These are phyloP conservation scores for Metarhizium robertsii DNA, from an alignment of 2,329 filamentous ascomycete species.

Conservation along the genomic window DNA sequence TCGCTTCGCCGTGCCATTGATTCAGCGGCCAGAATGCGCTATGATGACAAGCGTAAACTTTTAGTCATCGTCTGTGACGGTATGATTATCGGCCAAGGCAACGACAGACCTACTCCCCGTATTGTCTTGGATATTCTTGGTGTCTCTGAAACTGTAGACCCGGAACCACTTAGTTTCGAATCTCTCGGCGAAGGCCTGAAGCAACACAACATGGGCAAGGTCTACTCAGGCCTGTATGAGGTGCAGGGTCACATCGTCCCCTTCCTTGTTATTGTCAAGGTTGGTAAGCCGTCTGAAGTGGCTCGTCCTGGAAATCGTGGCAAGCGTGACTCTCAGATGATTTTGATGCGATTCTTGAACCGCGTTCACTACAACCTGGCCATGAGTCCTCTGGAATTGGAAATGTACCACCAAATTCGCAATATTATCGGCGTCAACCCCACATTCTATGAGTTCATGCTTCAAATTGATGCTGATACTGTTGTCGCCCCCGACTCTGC, in stretches of 20 bases:
- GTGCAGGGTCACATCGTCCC: slow-evolving; percentile 97
- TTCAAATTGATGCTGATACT: slow-evolving; percentile 97
- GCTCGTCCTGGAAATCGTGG: slow-evolving; percentile 92
- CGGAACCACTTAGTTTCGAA: slow-evolving; percentile 93
- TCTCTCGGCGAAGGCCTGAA: slow-evolving; percentile 91
- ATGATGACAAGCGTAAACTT: slow-evolving; percentile 97
- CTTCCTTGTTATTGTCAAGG: slow-evolving; percentile 93
- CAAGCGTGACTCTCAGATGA: slow-evolving; percentile 98
- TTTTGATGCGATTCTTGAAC: slow-evolving; percentile 98
- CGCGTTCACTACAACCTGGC: slow-evolving; percentile 94
- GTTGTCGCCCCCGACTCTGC: slow-evolving; percentile 83
- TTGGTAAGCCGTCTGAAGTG: slow-evolving; percentile 95
- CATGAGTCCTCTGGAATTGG: slow-evolving; percentile 93
- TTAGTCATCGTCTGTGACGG: slow-evolving; percentile 89
- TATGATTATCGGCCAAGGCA: slow-evolving; percentile 99
- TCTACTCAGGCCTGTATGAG: slow-evolving; percentile 96
- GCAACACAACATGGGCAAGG: slow-evolving; percentile 99
- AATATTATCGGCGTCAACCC: slow-evolving; percentile 99
- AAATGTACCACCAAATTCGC: slow-evolving; percentile 97
- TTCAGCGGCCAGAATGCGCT: slow-evolving; percentile 88
- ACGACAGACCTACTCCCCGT: slow-evolving; percentile 87
- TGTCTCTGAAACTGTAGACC: slow-evolving; percentile 86
- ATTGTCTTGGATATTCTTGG: slow-evolving; percentile 97
- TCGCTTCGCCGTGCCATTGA: slow-evolving; percentile 95
- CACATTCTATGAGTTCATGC: slow-evolving; percentile 93